A percentile compares a stretch with the other conserved stretches of the same genome.
These are phyloP conservation scores for Apiospora koreana DNA, from an alignment of 2,329 filamentous ascomycete genomes.

Conservation along the genomic window DNA sequence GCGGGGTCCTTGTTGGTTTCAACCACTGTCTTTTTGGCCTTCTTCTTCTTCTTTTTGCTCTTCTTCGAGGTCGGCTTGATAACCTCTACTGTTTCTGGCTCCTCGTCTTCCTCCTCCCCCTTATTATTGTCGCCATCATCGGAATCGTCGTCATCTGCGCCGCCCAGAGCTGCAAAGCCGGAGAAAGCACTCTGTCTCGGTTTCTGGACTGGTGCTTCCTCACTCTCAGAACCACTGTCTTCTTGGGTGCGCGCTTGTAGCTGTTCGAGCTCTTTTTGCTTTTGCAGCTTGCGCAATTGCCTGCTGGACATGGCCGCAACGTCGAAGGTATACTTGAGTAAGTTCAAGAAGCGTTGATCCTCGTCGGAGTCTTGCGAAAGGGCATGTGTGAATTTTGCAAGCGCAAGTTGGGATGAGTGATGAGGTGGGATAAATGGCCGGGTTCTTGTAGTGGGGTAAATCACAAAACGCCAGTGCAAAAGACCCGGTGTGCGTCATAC, in stretches of 20 bases:
- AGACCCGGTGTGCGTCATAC: slow-evolving; percentile 7
- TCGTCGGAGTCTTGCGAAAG: background rate
- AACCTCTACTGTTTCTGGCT: slow-evolving; percentile 21
- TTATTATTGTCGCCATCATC: slow-evolving; percentile 37
- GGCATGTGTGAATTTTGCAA: background rate
- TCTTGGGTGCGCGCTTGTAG: slow-evolving; percentile 36
- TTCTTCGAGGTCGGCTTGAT: slow-evolving; percentile 34
- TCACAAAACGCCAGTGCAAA: background rate
- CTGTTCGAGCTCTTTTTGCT: slow-evolving; percentile 48
- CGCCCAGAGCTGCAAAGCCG: slow-evolving; percentile 51
- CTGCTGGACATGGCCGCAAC: slow-evolving; percentile 30
- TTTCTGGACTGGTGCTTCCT: slow-evolving; percentile 36
- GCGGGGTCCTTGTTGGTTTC: slow-evolving; percentile 12
- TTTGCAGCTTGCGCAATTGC: slow-evolving; percentile 39
- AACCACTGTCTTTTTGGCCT: slow-evolving; percentile 30
- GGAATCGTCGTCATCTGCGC: slow-evolving; percentile 42
- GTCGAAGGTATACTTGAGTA: background rate
- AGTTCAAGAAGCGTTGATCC: background rate
- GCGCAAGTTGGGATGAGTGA: background rate
- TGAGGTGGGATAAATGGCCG: background rate
- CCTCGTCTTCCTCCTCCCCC: slow-evolving; percentile 30
- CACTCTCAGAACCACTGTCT: slow-evolving; percentile 36
- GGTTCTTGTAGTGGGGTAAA: background rate
- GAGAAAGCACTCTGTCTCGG: slow-evolving; percentile 50
- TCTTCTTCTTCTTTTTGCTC: slow-evolving; percentile 39